phyloP scores from a whole-genome alignment of 2,329 filamentous ascomycete species.

The Clarireedia hainanense region DNA sequence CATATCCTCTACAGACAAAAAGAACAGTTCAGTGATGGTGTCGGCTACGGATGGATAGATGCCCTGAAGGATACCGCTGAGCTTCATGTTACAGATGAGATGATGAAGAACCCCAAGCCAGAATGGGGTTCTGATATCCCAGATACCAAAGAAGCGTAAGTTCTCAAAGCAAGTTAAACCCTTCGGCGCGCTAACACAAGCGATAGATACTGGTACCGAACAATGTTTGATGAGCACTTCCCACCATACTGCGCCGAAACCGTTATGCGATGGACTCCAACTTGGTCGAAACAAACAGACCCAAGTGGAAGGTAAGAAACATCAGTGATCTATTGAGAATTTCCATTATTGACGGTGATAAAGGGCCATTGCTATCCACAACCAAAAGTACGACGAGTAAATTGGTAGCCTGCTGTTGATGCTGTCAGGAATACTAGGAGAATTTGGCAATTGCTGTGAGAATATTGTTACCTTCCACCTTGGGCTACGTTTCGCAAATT shows the following conservation, averaged over 20 bases:
- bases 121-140: slow-evolving; percentile 93
- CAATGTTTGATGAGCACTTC: slow-evolving; percentile 99
- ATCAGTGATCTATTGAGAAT: not conserved
- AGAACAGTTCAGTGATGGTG: slow-evolving; percentile 98
- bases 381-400: slow-evolving; percentile 58
- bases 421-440: not conserved
- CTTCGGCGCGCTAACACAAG: not conserved
- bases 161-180: slow-evolving; percentile 17
- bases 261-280: slow-evolving; percentile 94
- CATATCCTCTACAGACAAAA: slow-evolving; percentile 98
- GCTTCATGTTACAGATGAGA: slow-evolving; percentile 84
- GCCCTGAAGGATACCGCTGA: slow-evolving; percentile 92
- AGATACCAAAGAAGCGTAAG: slow-evolving; percentile 90
- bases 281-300: slow-evolving; percentile 93
- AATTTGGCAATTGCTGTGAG: not conserved
- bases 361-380: slow-evolving; percentile 70
- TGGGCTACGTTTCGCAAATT: not conserved
- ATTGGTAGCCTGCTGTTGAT: slow-evolving; percentile 5
- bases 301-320: slow-evolving; percentile 61
- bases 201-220: slow-evolving; percentile 84
- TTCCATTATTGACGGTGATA: slow-evolving; percentile 7
- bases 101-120: slow-evolving; percentile 96
- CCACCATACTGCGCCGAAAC: slow-evolving; percentile 84
- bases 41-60: slow-evolving; percentile 99
- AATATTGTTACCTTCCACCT: not conserved